Evolutionary conservation across 345 rosid genomes (phyloP).

Genomic region (Salix arbutifolia): DNA sequence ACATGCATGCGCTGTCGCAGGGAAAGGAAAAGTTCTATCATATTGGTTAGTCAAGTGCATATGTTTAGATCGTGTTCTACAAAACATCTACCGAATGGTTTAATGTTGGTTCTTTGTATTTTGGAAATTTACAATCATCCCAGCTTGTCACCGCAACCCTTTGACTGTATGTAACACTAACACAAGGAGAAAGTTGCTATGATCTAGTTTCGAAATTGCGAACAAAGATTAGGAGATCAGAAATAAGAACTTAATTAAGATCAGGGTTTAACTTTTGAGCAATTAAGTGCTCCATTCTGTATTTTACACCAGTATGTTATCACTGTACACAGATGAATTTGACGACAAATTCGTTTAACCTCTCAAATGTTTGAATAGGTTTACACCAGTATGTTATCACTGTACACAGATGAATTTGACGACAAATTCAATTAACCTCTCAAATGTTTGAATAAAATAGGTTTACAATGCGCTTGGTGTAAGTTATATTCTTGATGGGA

Average conservation of each 20-base stretch:
- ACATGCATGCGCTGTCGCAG: background rate
- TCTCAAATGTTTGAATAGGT: conserved; percentile 11
- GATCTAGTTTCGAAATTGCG: background rate
- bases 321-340: background rate
- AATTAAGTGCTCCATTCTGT: background rate
- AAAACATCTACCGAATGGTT: background rate
- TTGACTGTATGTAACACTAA: background rate
- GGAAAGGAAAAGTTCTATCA: background rate
- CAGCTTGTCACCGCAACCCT: background rate
- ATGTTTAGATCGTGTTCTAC: background rate
- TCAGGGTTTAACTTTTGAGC: background rate
- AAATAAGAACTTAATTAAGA: background rate
- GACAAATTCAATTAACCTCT: background rate
- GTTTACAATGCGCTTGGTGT: conserved; percentile 70
- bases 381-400: background rate
- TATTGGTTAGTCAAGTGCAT: background rate
- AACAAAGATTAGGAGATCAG: background rate
- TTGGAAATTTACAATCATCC: background rate
- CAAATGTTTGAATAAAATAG: conserved; percentile 29
- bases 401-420: background rate
- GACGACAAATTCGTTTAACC: background rate
- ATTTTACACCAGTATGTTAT: background rate
- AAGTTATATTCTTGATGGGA: conserved; percentile 65
- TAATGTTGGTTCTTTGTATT: background rate
- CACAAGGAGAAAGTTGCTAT: background rate